These are phyloP conservation scores for Adenanthera pavonina DNA, from an alignment of 306 rosid species.

Conservation along the genomic window DNA sequence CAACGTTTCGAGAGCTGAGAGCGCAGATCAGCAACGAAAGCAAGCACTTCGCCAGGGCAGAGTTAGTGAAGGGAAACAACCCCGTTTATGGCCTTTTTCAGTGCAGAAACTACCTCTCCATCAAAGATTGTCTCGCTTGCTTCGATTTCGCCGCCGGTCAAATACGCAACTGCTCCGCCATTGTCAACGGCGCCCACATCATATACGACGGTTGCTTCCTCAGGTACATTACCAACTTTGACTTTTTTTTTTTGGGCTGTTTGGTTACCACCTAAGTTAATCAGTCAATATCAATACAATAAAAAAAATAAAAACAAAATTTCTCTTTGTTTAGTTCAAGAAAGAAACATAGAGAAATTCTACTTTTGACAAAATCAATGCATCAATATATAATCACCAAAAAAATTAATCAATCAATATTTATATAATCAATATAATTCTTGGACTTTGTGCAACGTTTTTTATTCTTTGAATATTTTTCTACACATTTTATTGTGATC, in stretches of 20 bases:
- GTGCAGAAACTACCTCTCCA: constrained; percentile 64
- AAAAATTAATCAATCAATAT: too few species aligned
- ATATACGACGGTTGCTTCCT: constrained; percentile 73
- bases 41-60: constrained; percentile 53
- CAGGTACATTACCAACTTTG: constrained; percentile 43
- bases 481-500: too few species aligned
- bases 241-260: neutral
- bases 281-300: too few species aligned
- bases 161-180: constrained; percentile 56
- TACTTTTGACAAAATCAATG: too few species aligned
- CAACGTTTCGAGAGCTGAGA: constrained; percentile 43
- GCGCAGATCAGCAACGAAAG: constrained; percentile 37
- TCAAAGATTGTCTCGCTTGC: constrained; percentile 55
- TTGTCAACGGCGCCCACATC: constrained; percentile 64
- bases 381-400: too few species aligned
- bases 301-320: too few species aligned
- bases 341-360: too few species aligned
- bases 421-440: too few species aligned
- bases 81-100: constrained; percentile 53
- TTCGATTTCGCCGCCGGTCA: constrained; percentile 39
- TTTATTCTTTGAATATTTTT: too few species aligned
- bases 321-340: too few species aligned
- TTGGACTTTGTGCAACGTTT: too few species aligned
- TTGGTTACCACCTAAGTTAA: too few species aligned
- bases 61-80: constrained; percentile 37